Evolutionary conservation across 2,329 filamentous ascomycete species (phyloP), one percentile per base, ranked within the genome.

Genomic region (Chaetomiaceae sp.): DNA sequence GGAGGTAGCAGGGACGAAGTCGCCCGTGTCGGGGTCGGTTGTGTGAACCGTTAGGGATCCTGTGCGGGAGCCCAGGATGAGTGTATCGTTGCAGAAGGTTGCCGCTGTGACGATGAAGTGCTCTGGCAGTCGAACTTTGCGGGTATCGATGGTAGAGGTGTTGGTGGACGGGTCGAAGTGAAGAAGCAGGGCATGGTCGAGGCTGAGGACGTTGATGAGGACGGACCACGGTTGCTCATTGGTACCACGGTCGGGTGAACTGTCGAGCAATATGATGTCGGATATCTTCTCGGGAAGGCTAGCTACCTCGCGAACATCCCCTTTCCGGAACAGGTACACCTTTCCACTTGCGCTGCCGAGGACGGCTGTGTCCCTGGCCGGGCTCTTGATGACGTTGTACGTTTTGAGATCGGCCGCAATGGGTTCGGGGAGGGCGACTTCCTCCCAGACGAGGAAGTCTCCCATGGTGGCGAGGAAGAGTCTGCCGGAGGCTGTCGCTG

Each of bases 401-500:
- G 69, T 66, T n/a, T 67, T 69, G 49, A 82, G 64, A 17, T 76
- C 71, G 2, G 61, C 61, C 3, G 64, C 63, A 1, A 71, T 61
- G 1, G 63, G 55, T 1, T 71, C 68, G 0, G 72, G 62, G 0
- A 75, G 57, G 0, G 61, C 44, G 0, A 80, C 59, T 36, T 76
- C 73, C 6, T 66, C 61, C 80, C 80, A 83, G 0, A 57, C 46
- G 2, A 69, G 52, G n/a, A 59, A 39, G 6, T 58, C 47, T 3
- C 40, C 56, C 34, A 79, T 67, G 0, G 66, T 63, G 1, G 75
- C 77, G 0, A 79, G 58, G 4, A 87, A 71, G 0, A 89, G 64
- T 17, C 77, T 75, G 1, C 87, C 87, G 33, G 79, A 77, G 0
- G 78, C 83, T 0, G 84, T 85, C 0, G 76, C 77, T 3, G 80